Evolutionary conservation across 106 monocot species (phyloP), one percentile per base, ranked within the genome.

Genomic region (Alisma plantagoaquatica): DNA sequence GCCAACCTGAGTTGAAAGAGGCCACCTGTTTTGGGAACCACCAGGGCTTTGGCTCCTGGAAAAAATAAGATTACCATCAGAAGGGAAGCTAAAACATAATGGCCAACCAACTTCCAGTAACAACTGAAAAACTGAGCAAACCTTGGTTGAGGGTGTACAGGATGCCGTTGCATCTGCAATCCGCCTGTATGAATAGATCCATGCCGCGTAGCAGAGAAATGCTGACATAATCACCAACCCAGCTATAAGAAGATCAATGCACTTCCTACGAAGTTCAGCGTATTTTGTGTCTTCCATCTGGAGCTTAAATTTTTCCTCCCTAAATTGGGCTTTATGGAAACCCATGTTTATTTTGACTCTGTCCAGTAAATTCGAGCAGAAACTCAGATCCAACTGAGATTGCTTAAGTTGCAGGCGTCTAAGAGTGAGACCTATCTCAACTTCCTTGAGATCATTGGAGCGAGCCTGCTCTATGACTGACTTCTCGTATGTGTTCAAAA

Each of bases 161-260:
- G 96, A 51, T 31, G 65, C 56, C 41, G 89, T 89, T 44, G 65
- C 78, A 49, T 89, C 89, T 16, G 61, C 76, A 58, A 96, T 81
- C 35, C 78, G 62, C 47, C 71, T 49, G 63, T 84, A 96, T 16
- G 89, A 81, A 56, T 55, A 96, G 21, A 64, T 60, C 38, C 46
- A 81, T 26, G 84, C 72, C 15, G 84, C 89, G 64, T 85, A 96
- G 20, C 60, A 47, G 27, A 96, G 68, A 31, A 64, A 81, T 53
- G 44, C 28, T n/a, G 61, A 84, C 96, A 96, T 96, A 33, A 96
- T 62, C 54, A 96, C 59, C 56, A 96, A 57, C 20, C 89, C 96
- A 18, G 76, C 64, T 23, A 96, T 62, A 43, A 89, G 81, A 41
- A 78, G 60, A 53, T 96, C 96, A 19, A 81, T 84, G 72, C 80